Evolutionary conservation across 768 basidiomycete genomes (phyloP), one percentile per base, ranked within the genome.

Genomic region (Phanerodontia chrysosporium): DNA sequence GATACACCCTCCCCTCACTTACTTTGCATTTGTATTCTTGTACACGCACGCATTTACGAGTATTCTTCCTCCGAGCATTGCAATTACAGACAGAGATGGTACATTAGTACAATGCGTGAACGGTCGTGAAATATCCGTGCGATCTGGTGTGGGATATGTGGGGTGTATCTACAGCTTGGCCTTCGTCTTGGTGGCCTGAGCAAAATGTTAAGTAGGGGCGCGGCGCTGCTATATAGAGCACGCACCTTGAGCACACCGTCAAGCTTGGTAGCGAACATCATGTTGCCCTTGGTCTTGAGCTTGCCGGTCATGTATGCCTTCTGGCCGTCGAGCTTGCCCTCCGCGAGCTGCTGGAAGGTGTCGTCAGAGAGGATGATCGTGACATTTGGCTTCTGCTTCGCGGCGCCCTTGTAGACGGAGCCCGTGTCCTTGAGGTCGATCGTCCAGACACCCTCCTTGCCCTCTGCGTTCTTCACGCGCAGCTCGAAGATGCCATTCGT

Each of bases 261-360:
- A 35, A 97, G 89, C 73, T 96, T 98, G 25, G 92, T 95, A 1
- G 90, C 92, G 61, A 95, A 82, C 92, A 95, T 94, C 73, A 95
- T 85, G 75, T 94, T 95, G 57, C 92, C 93, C 71, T 83, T 89
- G 16, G 90, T 89, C 83, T 95, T 96, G 51, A 97, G 83, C 69
- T 91, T 90, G 28, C 95, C 95, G 7, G 90, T 91, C 90, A 98
- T 92, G 78, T 95, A 97, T 22, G 94, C 94, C 70, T 94, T 95
- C 74, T 97, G 95, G 21, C 92, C 94, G 66, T 90, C 92, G 46
- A 89, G 76, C 88, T 92, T 90, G 67, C 89, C 90, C 39, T 75
- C 69, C 3, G 90, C 86, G 35, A 98, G 78, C 42, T 86, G 80
- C 29, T 77, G 71, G 68, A 94, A 86, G 10, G 85, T 86, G 21